Conservation (phyloP, 306 rosid species). For the Quercus engelmannii region DNA sequence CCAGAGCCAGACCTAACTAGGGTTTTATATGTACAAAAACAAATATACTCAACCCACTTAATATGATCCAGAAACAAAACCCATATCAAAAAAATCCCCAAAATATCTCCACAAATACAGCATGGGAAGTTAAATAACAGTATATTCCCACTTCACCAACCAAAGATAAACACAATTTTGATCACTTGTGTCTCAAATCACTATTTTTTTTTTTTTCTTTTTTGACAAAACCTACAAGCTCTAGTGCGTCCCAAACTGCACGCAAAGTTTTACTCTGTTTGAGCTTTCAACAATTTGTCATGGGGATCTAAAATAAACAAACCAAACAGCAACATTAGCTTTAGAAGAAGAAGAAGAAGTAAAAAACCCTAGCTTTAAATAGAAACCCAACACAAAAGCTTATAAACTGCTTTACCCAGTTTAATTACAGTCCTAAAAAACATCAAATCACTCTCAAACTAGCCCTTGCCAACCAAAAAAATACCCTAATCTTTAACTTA, state of each 20-base stretch:
- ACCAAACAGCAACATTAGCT: slow-evolving; percentile 27
- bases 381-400: slow-evolving; percentile 6
- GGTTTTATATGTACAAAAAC: slow-evolving; percentile 10
- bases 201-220: background rate
- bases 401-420: background rate
- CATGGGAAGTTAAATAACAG: slow-evolving; percentile 11
- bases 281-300: slow-evolving; percentile 27
- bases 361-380: slow-evolving; percentile 8
- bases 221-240: slow-evolving; percentile 19
- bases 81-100: slow-evolving; percentile 14
- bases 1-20: slow-evolving; percentile 65
- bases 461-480: background rate
- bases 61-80: slow-evolving; percentile 28
- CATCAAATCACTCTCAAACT: slow-evolving; percentile 12
- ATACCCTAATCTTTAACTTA: slow-evolving; percentile 41
- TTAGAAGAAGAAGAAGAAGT: slow-evolving; percentile 18
- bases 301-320: slow-evolving; percentile 39
- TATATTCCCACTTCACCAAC: slow-evolving; percentile 18
- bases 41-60: slow-evolving; percentile 32
- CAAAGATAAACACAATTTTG: background rate
- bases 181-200: slow-evolving; percentile 14
- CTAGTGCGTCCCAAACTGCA: slow-evolving; percentile 19
- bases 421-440: background rate
- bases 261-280: slow-evolving; percentile 24
- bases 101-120: slow-evolving; percentile 11